A percentile compares a stretch with the other conserved stretches of the same genome.
Conservation (phyloP, 2,329 filamentous ascomycete species). For the Diplodia mutila region DNA sequence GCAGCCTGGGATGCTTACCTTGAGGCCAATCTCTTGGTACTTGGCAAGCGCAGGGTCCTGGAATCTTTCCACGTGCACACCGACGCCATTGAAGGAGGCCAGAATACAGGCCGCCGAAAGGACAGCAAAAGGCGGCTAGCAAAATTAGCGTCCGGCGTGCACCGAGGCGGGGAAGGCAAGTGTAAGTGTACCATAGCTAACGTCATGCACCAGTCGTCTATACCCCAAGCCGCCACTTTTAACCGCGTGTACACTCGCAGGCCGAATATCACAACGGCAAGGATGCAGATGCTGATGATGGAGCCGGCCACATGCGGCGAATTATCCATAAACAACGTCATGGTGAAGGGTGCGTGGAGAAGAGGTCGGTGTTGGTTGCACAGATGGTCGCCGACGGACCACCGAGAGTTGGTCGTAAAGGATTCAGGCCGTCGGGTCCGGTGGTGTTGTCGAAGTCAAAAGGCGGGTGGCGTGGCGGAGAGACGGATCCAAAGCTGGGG, state of each 20-base stretch:
- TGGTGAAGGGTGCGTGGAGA: not conserved
- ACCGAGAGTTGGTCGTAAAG: not conserved
- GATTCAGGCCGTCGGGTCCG: not conserved
- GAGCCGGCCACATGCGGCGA: conserved; percentile 31
- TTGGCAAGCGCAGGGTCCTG: conserved; percentile 28
- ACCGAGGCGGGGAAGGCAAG: not conserved
- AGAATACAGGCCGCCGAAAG: conserved; percentile 36
- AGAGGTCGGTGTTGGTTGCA: not conserved
- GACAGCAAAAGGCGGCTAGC: conserved; percentile 34
- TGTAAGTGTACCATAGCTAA: conserved; percentile 27
- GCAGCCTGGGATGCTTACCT: conserved; percentile 6
- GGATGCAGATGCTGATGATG: conserved; percentile 29
- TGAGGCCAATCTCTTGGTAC: conserved; percentile 31
- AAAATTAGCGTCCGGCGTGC: conserved; percentile 13
- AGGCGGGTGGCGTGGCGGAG: not conserved
- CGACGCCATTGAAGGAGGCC: conserved; percentile 39
- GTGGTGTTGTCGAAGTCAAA: not conserved
- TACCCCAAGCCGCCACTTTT: conserved; percentile 33
- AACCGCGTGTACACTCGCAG: conserved; percentile 32
- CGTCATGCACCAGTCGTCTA: conserved; percentile 40
- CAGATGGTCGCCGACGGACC: not conserved
- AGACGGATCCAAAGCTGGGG: conserved; percentile 11
- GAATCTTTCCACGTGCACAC: conserved; percentile 36
- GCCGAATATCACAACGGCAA: conserved; percentile 30
- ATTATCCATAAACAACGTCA: conserved; percentile 25